Conservation (phyloP, 768 basidiomycete genomes). For the Crepidotus variabilis region DNA sequence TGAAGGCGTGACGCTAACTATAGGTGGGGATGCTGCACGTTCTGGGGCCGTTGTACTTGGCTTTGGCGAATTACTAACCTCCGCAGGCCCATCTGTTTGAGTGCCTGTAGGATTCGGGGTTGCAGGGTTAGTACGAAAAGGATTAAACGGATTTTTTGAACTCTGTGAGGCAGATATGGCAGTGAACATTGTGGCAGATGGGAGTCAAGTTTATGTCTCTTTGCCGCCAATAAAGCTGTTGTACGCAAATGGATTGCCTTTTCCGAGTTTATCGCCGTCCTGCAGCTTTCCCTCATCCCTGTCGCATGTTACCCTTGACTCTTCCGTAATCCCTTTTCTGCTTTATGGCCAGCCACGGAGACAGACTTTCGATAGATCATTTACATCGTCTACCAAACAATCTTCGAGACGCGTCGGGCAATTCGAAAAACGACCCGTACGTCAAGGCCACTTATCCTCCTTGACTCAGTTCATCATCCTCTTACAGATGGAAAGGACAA, state of each 20-base stretch:
- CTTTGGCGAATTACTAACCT: too few species aligned
- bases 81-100: background rate
- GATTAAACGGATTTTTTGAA: conserved; percentile 32
- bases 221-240: background rate
- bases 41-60: conserved; percentile 5
- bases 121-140: conserved; percentile 26
- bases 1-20: background rate
- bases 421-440: background rate
- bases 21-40: conserved; percentile 3
- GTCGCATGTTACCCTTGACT: background rate
- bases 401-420: background rate
- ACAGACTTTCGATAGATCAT: background rate
- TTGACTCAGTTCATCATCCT: background rate
- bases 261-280: background rate
- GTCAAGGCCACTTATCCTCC: background rate
- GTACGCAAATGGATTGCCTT: background rate
- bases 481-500: background rate
- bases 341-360: background rate
- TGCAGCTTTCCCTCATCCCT: background rate
- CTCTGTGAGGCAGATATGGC: background rate
- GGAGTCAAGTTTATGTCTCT: background rate
- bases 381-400: background rate
- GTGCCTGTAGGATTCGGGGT: conserved; percentile 27
- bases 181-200: background rate
- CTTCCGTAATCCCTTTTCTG: background rate